phyloP scores from a whole-genome alignment of 2,329 filamentous ascomycete species.

The Hortaea werneckii region DNA sequence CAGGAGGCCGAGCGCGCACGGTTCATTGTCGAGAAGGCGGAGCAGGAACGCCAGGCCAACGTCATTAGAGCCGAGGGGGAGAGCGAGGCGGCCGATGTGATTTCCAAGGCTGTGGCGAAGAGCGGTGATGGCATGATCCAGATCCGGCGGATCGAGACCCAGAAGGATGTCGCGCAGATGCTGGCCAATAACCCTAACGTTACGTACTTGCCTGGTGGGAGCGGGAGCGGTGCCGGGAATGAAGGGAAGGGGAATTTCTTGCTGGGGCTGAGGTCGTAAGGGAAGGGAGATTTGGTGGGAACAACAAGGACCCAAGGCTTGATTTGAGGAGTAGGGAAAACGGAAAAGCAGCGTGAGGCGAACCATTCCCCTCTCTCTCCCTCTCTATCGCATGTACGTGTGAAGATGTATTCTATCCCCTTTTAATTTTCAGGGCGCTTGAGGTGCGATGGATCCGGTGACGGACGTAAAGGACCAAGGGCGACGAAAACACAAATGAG shows the following conservation, averaged over 20 bases:
- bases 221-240: constrained; percentile 43
- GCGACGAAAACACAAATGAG: too few relatives aligned
- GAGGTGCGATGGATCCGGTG: too few relatives aligned
- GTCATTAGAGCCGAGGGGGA: constrained; percentile 98
- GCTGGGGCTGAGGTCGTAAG: constrained; percentile 50
- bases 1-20: constrained; percentile 95
- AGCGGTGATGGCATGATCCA: constrained; percentile 85
- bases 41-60: constrained; percentile 97
- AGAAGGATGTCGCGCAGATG: constrained; percentile 87
- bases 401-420: too few relatives aligned
- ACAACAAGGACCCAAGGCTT: too few relatives aligned
- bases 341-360: too few relatives aligned
- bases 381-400: too few relatives aligned
- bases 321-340: too few relatives aligned
- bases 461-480: too few relatives aligned
- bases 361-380: too few relatives aligned
- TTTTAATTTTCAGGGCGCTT: too few relatives aligned
- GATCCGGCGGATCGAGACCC: constrained; percentile 95
- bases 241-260: constrained; percentile 53
- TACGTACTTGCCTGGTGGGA: constrained; percentile 80
- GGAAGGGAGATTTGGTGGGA: too few relatives aligned
- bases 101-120: constrained; percentile 87
- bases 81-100: constrained; percentile 91
- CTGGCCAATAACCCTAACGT: constrained; percentile 88
- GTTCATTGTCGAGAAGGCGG: constrained; percentile 97